These are phyloP conservation scores for Chaetomium strumarium DNA, from an alignment of 2,329 filamentous ascomycete species.

Conservation along the genomic window DNA sequence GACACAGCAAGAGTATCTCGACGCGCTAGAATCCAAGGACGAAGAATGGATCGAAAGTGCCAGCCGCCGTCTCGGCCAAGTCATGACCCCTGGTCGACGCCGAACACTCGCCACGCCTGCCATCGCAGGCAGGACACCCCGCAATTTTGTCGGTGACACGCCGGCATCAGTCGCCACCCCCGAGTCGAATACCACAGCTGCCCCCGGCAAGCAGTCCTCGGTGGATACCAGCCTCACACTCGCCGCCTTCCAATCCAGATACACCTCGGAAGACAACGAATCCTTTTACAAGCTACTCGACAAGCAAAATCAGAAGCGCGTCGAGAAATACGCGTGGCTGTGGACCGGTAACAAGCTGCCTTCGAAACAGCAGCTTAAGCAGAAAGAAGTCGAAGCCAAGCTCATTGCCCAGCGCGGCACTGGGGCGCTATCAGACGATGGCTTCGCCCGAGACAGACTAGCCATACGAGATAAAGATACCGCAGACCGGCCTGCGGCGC, in stretches of 20 bases:
- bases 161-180: slow-evolving; percentile 49
- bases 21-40: slow-evolving; percentile 83
- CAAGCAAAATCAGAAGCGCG: slow-evolving; percentile 77
- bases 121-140: slow-evolving; percentile 52
- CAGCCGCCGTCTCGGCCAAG: slow-evolving; percentile 62
- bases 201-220: slow-evolving; percentile 34
- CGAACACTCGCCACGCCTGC: slow-evolving; percentile 25
- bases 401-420: slow-evolving; percentile 16
- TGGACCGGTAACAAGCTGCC: slow-evolving; percentile 83
- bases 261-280: slow-evolving; percentile 97
- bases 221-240: slow-evolving; percentile 75
- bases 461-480: slow-evolving; percentile 62
- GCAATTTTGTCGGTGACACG: slow-evolving; percentile 65
- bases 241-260: slow-evolving; percentile 80
- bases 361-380: slow-evolving; percentile 69
- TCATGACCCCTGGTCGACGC: slow-evolving; percentile 71
- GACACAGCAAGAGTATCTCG: slow-evolving; percentile 84
- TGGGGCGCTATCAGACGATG: slow-evolving; percentile 45
- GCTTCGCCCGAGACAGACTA: slow-evolving; percentile 50
- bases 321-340: slow-evolving; percentile 83
- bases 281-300: slow-evolving; percentile 91
- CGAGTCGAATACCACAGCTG: slow-evolving; percentile 27
- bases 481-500: slow-evolving; percentile 63
- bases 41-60: slow-evolving; percentile 80
- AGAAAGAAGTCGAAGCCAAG: slow-evolving; percentile 55